Percentiles rank a stretch among this genome's conserved stretches.
These are phyloP conservation scores for Entomortierella chlamydospora DNA, from an alignment of 192 early-diverging fungal genomes.

Conservation along the genomic window DNA sequence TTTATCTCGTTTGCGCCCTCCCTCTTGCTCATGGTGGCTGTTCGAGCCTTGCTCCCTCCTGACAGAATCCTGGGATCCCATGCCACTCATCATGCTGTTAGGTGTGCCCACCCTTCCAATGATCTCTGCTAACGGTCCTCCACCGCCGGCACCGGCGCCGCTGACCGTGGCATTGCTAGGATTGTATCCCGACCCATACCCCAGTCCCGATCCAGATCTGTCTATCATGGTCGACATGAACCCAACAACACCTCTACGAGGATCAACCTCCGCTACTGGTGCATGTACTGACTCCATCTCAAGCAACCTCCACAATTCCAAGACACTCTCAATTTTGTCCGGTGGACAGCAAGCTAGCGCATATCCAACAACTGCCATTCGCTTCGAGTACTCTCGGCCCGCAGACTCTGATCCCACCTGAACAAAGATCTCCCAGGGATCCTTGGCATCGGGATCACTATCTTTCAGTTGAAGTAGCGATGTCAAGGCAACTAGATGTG, in stretches of 20 bases:
- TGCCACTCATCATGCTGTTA: background rate
- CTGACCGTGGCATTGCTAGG: conserved; percentile 5
- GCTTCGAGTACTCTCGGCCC: conserved; percentile 47
- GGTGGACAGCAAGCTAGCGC: conserved; percentile 66
- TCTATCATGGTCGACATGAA: conserved; percentile 52
- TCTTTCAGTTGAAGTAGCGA: background rate
- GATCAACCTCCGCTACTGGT: conserved; percentile 35
- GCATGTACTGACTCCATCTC: conserved; percentile 50
- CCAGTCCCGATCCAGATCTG: background rate
- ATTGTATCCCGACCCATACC: conserved; percentile 19
- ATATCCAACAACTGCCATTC: conserved; percentile 64
- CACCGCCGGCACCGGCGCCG: background rate
- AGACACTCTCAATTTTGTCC: conserved; percentile 45
- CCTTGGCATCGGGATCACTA: conserved; percentile 58
- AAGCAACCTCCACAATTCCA: conserved; percentile 46
- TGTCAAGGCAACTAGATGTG: background rate
- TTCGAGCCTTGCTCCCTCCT: conserved; percentile 10
- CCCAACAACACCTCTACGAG: conserved; percentile 36
- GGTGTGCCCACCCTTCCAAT: conserved; percentile 23
- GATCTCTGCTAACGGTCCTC: conserved; percentile 42
- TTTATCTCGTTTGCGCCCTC: conserved; percentile 39
- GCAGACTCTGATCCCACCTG: conserved; percentile 50
- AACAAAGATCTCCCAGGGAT: conserved; percentile 55
- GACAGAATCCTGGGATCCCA: conserved; percentile 3
- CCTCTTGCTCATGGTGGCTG: conserved; percentile 25